These are phyloP conservation scores for Nidularia pulvinata DNA, from an alignment of 768 basidiomycete genomes.

Conservation along the genomic window DNA sequence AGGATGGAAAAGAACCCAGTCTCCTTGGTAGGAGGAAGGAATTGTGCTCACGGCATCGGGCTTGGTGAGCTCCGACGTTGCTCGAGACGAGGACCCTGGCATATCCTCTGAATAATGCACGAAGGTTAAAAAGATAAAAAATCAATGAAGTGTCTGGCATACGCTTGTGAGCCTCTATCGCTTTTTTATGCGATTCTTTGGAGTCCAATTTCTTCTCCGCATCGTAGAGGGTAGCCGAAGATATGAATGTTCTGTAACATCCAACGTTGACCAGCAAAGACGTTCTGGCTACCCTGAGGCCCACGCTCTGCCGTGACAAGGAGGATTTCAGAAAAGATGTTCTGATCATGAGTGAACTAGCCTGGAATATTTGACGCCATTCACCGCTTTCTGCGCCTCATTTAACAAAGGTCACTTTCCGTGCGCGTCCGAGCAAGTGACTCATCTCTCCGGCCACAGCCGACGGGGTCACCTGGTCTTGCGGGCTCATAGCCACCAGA, in stretches of 20 bases:
- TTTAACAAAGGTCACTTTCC: neutral
- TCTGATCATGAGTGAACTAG: constrained; percentile 9
- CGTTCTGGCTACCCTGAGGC: constrained; percentile 2
- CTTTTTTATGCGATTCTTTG: neutral
- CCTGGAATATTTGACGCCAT: neutral
- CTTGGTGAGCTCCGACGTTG: constrained; percentile 27
- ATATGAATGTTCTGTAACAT: neutral
- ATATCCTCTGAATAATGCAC: neutral
- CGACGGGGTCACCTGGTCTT: neutral
- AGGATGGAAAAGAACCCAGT: constrained; percentile 94
- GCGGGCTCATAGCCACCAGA: neutral
- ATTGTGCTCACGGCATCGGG: constrained; percentile 51
- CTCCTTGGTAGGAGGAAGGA: constrained; percentile 59
- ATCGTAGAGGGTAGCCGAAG: neutral
- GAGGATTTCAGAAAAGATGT: constrained; percentile 10
- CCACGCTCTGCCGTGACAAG: constrained; percentile 4
- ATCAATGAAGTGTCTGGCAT: neutral
- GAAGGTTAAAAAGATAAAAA: neutral
- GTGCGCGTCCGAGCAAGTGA: constrained; percentile 2
- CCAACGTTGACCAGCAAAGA: neutral
- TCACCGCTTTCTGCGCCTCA: neutral
- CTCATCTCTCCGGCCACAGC: neutral
- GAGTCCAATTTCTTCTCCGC: neutral
- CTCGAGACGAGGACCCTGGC: constrained; percentile 7
- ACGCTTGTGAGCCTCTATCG: neutral